Evolutionary conservation across 768 basidiomycete genomes (phyloP), one percentile per base, ranked within the genome.

Genomic region (Clitopilus hobsonii): DNA sequence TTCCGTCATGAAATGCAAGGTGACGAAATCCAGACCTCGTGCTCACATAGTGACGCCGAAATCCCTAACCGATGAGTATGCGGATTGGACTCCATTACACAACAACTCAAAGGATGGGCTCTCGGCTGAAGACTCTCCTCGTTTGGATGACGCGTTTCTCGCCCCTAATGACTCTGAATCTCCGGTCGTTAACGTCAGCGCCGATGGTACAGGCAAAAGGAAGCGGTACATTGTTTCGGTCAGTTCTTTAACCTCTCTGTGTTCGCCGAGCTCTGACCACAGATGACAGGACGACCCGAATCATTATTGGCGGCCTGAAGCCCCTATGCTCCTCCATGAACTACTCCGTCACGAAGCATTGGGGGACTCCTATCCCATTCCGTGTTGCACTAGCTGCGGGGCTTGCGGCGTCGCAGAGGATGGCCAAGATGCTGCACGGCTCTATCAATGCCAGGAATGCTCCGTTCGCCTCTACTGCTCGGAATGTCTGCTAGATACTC

Each of bases 401-500:
- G 38, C 6, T 10, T 8, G 38, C 18, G 18, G 6, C 38, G 18
- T 10, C 18, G 8, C 6, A 6, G 10, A 41, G 38, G 38, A 41
- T 18, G 18, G 14, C 29, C 7, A 6, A 7, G 29, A 41, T 7
- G 10, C 38, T 41, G 8, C 6, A 11, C 38, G 38, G 8, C 38
- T 41, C 6, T 41, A 10, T 18, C 38, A 20, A 10, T 41, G 38
- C 38, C 11, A 41, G 6, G 38, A 41, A 6, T 41, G 38, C 18
- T 10, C 8, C 6, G 38, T 41, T 7, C 11, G 6, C 10, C 38
- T 49, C 6, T 22, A 20, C 11, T 63, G 62, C 53, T 23, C 50
- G 50, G 5, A 8, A 10, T 63, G 62, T 53, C 47, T 56, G 14
- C 56, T 63, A 11, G 18, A n/a, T 10, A 16, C 10, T 4, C 60